These are phyloP conservation scores for Byssoonygena ceratinophila DNA, from an alignment of 2,329 filamentous ascomycete genomes.

Conservation along the genomic window DNA sequence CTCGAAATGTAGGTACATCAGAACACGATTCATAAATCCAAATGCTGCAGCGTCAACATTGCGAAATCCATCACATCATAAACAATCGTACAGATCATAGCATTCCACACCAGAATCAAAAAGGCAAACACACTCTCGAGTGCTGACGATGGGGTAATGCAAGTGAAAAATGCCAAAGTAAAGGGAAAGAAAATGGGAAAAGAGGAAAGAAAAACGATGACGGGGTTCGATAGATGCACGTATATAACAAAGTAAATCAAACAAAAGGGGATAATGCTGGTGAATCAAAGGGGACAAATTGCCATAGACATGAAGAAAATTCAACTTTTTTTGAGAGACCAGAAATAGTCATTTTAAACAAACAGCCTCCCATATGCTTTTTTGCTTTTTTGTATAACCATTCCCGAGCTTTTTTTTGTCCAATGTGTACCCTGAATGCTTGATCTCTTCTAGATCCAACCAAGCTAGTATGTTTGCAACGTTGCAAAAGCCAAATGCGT, in stretches of 20 bases:
- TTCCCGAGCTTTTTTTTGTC: constrained; percentile 8
- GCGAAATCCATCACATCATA: constrained; percentile 15
- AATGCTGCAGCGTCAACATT: constrained; percentile 10
- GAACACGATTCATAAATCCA: background rate
- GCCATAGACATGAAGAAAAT: constrained; percentile 7
- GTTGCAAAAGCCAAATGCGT: constrained; percentile 4
- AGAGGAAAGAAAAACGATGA: background rate
- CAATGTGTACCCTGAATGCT: background rate
- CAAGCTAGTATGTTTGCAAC: constrained; percentile 2
- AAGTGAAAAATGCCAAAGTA: background rate
- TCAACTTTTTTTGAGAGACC: constrained; percentile 5
- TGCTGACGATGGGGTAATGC: constrained; percentile 1
- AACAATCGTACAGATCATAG: constrained; percentile 19
- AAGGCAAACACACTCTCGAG: background rate
- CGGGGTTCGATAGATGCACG: background rate
- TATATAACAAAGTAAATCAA: background rate
- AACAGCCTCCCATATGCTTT: constrained; percentile 6
- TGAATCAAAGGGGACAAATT: constrained; percentile 6
- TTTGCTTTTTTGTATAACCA: constrained; percentile 4
- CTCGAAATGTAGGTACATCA: constrained; percentile 9
- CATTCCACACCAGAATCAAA: constrained; percentile 6
- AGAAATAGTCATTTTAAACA: background rate
- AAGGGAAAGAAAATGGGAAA: background rate
- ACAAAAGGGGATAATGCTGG: constrained; percentile 5
- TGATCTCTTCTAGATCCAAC: background rate